phyloP scores from a whole-genome alignment of 768 basidiomycete genomes.

The Russula lepida region DNA sequence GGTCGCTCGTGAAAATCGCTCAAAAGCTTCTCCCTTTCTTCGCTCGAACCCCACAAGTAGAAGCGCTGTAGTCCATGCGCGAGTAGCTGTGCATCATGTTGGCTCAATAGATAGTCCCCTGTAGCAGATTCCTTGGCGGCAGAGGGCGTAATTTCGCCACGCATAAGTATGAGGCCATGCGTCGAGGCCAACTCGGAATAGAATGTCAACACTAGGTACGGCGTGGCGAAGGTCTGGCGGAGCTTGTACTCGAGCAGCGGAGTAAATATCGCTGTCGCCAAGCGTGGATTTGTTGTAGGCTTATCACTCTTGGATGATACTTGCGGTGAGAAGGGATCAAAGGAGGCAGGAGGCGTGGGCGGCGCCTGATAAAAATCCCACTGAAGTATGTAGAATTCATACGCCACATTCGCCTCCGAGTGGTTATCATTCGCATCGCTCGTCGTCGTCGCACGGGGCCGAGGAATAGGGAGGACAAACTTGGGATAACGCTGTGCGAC shows the following conservation, averaged over 20 bases:
- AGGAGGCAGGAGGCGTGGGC: conserved; percentile 40
- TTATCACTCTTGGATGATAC: conserved; percentile 23
- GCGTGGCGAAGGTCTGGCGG: conserved; percentile 77
- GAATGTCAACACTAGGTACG: conserved; percentile 82
- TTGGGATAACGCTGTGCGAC: conserved; percentile 59
- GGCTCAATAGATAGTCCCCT: conserved; percentile 52
- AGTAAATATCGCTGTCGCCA: conserved; percentile 82
- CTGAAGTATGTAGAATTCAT: conserved; percentile 81
- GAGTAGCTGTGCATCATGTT: conserved; percentile 79
- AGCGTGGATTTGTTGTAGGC: conserved; percentile 37
- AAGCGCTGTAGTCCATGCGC: conserved; percentile 77
- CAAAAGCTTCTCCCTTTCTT: conserved; percentile 45
- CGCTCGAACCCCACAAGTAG: conserved; percentile 54
- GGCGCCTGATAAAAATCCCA: conserved; percentile 82
- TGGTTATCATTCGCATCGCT: conserved; percentile 32
- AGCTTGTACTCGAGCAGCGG: conserved; percentile 91
- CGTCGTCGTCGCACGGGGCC: conserved; percentile 33
- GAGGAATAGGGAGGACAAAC: conserved; percentile 76
- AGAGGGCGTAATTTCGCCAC: conserved; percentile 84
- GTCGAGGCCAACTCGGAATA: conserved; percentile 82
- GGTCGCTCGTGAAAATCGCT: conserved; percentile 72
- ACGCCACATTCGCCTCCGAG: conserved; percentile 33
- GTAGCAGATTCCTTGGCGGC: conserved; percentile 27
- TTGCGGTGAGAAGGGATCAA: conserved; percentile 37
- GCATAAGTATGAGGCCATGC: conserved; percentile 76